Conservation (phyloP, 2,329 filamentous ascomycete genomes). For the Pseudogymnoascus sp. region DNA sequence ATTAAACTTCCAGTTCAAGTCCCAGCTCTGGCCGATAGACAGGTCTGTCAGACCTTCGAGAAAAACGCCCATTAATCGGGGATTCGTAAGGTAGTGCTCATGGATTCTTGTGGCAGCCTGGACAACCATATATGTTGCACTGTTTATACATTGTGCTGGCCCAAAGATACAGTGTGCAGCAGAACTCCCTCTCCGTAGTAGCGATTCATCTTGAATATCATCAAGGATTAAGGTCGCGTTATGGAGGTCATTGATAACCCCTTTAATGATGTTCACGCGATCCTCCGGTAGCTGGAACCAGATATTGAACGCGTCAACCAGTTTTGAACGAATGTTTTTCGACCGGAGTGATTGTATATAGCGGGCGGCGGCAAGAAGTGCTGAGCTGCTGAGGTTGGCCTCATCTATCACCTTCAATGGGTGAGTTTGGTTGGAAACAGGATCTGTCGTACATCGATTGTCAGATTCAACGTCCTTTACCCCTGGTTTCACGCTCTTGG, state of each 20-base stretch:
- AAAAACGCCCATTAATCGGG: background rate
- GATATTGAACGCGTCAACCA: background rate
- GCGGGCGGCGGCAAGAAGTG: background rate
- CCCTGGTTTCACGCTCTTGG: background rate
- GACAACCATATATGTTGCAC: slow-evolving; percentile 23
- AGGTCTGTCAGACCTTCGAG: background rate
- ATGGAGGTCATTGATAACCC: background rate
- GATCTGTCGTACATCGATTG: background rate
- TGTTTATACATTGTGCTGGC: slow-evolving; percentile 30
- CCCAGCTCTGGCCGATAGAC: background rate
- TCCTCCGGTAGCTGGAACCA: background rate
- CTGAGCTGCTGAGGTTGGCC: background rate
- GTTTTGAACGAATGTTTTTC: background rate
- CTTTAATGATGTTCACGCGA: background rate
- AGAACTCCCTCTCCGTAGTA: slow-evolving; percentile 28
- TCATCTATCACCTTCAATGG: background rate
- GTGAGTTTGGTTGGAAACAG: background rate
- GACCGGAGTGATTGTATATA: background rate
- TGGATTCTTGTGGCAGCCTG: background rate
- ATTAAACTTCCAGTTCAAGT: background rate
- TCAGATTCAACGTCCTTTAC: background rate
- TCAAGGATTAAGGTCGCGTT: slow-evolving; percentile 21
- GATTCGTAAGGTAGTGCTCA: background rate
- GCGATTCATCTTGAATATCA: slow-evolving; percentile 32
- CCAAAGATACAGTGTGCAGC: slow-evolving; percentile 32